These are phyloP conservation scores for Acacia pycnantha DNA, from an alignment of 331 rosid species.

Conservation along the genomic window DNA sequence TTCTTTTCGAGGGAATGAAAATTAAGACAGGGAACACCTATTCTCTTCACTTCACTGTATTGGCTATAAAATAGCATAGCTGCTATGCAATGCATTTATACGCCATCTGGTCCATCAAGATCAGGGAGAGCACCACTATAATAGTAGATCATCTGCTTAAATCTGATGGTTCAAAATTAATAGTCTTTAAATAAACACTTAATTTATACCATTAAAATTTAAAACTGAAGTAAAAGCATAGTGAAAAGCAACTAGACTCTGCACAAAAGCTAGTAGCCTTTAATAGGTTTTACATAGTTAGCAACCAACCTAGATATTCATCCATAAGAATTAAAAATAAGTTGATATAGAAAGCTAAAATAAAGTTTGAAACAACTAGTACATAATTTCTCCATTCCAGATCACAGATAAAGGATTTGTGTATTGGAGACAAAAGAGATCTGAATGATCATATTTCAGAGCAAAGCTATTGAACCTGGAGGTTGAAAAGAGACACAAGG, in stretches of 20 bases:
- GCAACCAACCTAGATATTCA: not conserved
- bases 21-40: too few relatives aligned
- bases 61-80: too few relatives aligned
- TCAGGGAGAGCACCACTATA: not conserved
- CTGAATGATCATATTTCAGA: not conserved
- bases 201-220: not conserved
- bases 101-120: too few relatives aligned
- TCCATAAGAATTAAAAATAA: not conserved
- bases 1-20: too few relatives aligned
- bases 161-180: too few relatives aligned
- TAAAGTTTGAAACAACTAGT: too few relatives aligned
- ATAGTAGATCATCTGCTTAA: not conserved
- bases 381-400: not conserved
- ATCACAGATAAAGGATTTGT: not conserved
- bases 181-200: too few relatives aligned
- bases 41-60: too few relatives aligned
- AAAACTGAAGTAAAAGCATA: not conserved
- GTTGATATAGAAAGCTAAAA: too few relatives aligned
- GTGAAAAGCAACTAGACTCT: not conserved
- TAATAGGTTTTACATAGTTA: not conserved
- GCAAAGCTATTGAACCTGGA: not conserved
- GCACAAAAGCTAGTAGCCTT: not conserved
- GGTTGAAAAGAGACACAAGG: not conserved
- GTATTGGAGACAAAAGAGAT: not conserved
- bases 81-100: too few relatives aligned